These are phyloP conservation scores for Naganishia sp. DNA, from an alignment of 1,284 basidiomycete species.

Conservation along the genomic window DNA sequence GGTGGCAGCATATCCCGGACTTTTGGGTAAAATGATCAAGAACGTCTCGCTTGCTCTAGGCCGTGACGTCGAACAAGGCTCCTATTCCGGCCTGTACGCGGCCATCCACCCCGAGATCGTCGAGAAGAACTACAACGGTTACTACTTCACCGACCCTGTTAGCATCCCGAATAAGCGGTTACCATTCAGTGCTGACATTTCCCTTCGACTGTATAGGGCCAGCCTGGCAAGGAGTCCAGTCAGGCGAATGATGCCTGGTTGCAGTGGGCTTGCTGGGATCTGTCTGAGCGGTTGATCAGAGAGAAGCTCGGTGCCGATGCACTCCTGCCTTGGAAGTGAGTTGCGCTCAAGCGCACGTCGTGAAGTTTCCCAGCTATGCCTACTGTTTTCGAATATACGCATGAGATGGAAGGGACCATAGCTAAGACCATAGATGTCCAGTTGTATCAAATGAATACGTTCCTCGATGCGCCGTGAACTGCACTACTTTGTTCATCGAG, in stretches of 20 bases:
- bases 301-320: slow-evolving; percentile 50
- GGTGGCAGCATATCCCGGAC: slow-evolving; percentile 55
- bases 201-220: neutral
- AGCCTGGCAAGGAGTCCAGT: slow-evolving; percentile 31
- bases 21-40: slow-evolving; percentile 51
- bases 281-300: slow-evolving; percentile 51
- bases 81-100: slow-evolving; percentile 38
- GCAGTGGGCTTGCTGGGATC: slow-evolving; percentile 54
- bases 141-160: slow-evolving; percentile 54
- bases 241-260: slow-evolving; percentile 47
- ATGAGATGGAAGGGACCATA: no score
- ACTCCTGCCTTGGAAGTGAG: slow-evolving; percentile 34
- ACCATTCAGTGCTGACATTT: no score
- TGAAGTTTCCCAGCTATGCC: neutral
- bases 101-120: slow-evolving; percentile 45
- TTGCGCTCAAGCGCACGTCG: neutral
- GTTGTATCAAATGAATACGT: no score
- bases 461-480: no score
- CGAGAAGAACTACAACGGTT: slow-evolving; percentile 52
- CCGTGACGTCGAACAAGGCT: slow-evolving; percentile 52
- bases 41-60: slow-evolving; percentile 51
- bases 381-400: no score
- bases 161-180: neutral
- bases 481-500: no score
- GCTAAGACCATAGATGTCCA: no score